phyloP scores from a whole-genome alignment of 2,329 filamentous ascomycete genomes.

The Xylariomycetidae sp. region DNA sequence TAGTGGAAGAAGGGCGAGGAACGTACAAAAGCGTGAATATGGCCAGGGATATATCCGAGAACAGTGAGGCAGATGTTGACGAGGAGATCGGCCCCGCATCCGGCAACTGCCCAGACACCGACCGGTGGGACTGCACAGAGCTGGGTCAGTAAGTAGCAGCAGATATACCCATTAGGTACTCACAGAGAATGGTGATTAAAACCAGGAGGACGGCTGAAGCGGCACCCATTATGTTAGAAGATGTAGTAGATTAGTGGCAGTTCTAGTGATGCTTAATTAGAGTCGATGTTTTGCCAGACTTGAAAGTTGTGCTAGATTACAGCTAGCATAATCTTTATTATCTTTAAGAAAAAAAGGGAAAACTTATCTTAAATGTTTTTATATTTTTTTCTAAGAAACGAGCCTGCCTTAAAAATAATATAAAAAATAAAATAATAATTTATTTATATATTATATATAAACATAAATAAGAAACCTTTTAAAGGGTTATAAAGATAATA shows the following conservation, averaged over 20 bases:
- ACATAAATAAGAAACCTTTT: too few relatives aligned
- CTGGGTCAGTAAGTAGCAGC: slow-evolving; percentile 13
- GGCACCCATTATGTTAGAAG: slow-evolving; percentile 42
- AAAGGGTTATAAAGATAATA: too few relatives aligned
- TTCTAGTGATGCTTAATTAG: background rate
- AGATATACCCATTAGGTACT: slow-evolving; percentile 18
- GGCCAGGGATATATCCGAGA: slow-evolving; percentile 70
- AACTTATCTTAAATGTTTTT: too few relatives aligned
- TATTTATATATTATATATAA: too few relatives aligned
- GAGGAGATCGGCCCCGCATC: slow-evolving; percentile 60
- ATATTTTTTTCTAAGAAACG: too few relatives aligned
- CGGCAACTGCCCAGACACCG: slow-evolving; percentile 59
- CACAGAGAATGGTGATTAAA: slow-evolving; percentile 50
- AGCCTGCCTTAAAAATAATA: too few relatives aligned
- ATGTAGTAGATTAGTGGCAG: too few relatives aligned
- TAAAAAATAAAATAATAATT: too few relatives aligned
- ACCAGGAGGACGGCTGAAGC: slow-evolving; percentile 44
- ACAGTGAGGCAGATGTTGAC: slow-evolving; percentile 65
- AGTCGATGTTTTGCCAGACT: background rate
- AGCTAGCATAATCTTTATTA: too few relatives aligned
- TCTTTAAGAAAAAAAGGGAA: too few relatives aligned
- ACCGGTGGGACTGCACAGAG: slow-evolving; percentile 55
- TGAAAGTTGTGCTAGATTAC: too few relatives aligned
- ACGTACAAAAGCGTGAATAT: slow-evolving; percentile 76
- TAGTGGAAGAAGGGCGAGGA: too few relatives aligned